Evolutionary conservation across 1,139 yeast species (phyloP), one percentile per base, ranked within the genome.

Genomic region (Pichia kudriavzevii): DNA sequence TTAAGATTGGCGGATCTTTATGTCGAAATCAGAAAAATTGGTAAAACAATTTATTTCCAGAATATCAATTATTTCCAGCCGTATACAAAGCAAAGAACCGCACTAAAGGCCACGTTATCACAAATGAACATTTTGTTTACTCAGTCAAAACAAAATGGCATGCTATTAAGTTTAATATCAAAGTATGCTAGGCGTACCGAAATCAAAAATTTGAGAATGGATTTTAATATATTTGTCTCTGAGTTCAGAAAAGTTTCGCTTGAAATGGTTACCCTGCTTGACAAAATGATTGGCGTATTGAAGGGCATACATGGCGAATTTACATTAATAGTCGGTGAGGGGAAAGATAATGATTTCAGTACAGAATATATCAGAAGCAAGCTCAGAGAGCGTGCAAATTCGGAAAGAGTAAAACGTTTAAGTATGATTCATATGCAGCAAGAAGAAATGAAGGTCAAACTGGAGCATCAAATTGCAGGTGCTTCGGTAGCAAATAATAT

Each of bases 131-230:
- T 64, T 5, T 53, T 59, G 28, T 70, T 73, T 51, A 65, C 65
- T 38, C 56, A 63, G 5, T 53, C 71, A 11, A 53, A 72, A 63
- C 73, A 69, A 43, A 75, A 72, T 46, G 75, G 75, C 10, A 61
- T 70, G 13, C 50, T 75, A 17, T 56, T 74, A 25, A 73, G 79
- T 7, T 64, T 66, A 7, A 58, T 75, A 26, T 61, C 75, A 0
- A 61, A 72, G 38, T 63, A 69, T 25, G 59, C 75, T 2, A 59
- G 77, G 30, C 67, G 67, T 24, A 60, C 45, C 63, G 48, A 61
- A 4, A 65, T 66, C 32, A 40, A 33, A 27, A 33, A 40, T 23
- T 4, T 37, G 4, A 31, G 16, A 13, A 17, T 32, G 11, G 43
- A 40, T 22, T 36, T 22, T 10, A 26, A 24, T 14, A 31, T 60